Evolutionary conservation across 2,329 filamentous ascomycete genomes (phyloP).

Genomic region (Monosporascus sp.): DNA sequence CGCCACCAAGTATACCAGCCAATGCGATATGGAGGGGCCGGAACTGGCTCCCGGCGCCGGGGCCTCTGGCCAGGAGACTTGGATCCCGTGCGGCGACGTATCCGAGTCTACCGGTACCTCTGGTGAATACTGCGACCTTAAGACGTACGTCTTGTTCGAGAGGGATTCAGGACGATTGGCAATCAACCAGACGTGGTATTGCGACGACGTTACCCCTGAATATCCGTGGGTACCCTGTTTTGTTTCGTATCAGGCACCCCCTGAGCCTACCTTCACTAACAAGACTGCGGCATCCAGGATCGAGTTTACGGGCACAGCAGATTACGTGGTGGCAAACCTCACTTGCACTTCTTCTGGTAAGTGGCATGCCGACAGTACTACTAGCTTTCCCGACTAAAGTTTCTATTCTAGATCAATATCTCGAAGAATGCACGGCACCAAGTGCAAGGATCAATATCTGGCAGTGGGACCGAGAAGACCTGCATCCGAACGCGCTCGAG

Average conservation of each 20-base stretch:
- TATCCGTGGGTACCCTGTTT: constrained; percentile 1
- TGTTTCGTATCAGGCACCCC: neutral
- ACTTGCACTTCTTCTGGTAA: neutral
- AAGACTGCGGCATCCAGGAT: neutral
- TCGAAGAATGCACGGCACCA: constrained; percentile 2
- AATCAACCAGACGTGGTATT: constrained; percentile 7
- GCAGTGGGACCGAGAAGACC: constrained; percentile 4
- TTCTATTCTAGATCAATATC: neutral
- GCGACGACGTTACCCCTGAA: constrained; percentile 3
- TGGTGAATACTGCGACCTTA: constrained; percentile 1
- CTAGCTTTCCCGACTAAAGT: neutral
- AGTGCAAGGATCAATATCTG: constrained; percentile 1
- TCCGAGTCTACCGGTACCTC: too few relatives aligned
- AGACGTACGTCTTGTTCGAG: constrained; percentile 4
- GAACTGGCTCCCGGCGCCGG: neutral
- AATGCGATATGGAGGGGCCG: neutral
- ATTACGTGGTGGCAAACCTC: constrained; percentile 1
- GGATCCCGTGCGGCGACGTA: neutral
- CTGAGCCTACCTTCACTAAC: too few relatives aligned
- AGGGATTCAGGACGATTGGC: neutral
- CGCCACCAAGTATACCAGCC: constrained; percentile 2
- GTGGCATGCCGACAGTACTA: too few relatives aligned
- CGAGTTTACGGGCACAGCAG: constrained; percentile 4
- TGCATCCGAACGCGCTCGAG: constrained; percentile 1
- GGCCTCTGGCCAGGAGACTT: neutral